Conservation (phyloP, 176 grass and related monocot species). For the Bolboschoenus planiculmis region DNA sequence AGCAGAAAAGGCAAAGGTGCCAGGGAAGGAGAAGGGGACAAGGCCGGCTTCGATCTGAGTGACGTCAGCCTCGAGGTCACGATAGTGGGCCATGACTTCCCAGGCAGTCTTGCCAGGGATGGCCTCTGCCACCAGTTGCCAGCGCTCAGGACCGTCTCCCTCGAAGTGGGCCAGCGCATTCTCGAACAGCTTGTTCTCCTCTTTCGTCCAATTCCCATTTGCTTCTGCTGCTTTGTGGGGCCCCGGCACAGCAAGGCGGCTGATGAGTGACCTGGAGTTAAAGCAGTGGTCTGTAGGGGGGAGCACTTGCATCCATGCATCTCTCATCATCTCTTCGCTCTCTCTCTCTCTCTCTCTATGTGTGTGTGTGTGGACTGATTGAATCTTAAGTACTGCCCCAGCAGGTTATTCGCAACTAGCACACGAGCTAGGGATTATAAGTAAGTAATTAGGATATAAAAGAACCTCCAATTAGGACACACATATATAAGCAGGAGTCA, state of each 20-base stretch:
- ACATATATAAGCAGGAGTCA: too few relatives aligned
- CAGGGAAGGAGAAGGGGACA: slow-evolving; percentile 33
- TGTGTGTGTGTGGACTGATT: too few relatives aligned
- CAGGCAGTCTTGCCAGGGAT: slow-evolving; percentile 54
- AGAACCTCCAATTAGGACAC: too few relatives aligned
- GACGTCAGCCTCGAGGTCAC: slow-evolving; percentile 56
- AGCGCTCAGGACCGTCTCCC: slow-evolving; percentile 38
- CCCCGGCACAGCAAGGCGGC: slow-evolving; percentile 22
- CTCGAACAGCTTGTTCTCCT: slow-evolving; percentile 96
- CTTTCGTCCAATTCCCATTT: slow-evolving; percentile 35
- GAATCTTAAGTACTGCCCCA: neutral
- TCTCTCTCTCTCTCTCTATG: neutral
- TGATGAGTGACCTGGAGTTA: neutral
- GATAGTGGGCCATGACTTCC: slow-evolving; percentile 65
- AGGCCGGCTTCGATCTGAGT: slow-evolving; percentile 60
- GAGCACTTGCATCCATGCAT: slow-evolving; percentile 60
- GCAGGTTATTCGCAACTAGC: neutral
- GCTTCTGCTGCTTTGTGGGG: neutral
- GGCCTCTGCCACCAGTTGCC: slow-evolving; percentile 55
- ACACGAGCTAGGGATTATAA: neutral
- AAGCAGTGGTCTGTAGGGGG: slow-evolving; percentile 37
- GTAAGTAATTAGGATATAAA: too few relatives aligned
- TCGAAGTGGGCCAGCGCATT: slow-evolving; percentile 53
- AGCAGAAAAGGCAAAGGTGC: slow-evolving; percentile 1
- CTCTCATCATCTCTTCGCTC: slow-evolving; percentile 48